Conservation (phyloP, 2,329 filamentous ascomycete genomes). For the Podosphaera fusca region DNA sequence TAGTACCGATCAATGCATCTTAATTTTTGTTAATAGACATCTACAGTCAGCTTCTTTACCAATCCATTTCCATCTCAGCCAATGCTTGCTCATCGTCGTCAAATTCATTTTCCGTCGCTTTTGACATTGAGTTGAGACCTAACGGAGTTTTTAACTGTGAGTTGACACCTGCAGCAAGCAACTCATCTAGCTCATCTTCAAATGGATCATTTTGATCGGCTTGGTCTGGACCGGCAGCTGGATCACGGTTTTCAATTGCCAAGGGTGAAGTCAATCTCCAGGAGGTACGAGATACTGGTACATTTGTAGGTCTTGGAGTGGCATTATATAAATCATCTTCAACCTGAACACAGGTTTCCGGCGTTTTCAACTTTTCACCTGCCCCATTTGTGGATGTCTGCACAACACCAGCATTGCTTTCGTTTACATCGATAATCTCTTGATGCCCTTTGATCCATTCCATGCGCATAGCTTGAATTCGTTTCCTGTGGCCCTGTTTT, state of each 20-base stretch:
- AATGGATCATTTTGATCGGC: constrained; percentile 8
- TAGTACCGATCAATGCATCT: too few species aligned
- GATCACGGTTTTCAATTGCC: neutral
- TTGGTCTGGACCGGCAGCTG: too few species aligned
- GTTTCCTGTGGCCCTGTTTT: constrained; percentile 71
- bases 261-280: too few species aligned
- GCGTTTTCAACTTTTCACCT: constrained; percentile 14
- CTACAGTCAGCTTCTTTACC: neutral
- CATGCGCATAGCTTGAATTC: constrained; percentile 48
- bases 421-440: constrained; percentile 11
- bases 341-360: constrained; percentile 17
- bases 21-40: too few species aligned
- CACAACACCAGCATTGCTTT: constrained; percentile 16
- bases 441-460: constrained; percentile 58
- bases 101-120: constrained; percentile 17
- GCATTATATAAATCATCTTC: constrained; percentile 25
- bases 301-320: constrained; percentile 20
- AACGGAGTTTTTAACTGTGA: neutral
- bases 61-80: constrained; percentile 31
- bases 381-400: constrained; percentile 17
- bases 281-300: constrained; percentile 7
- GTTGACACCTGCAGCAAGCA: constrained; percentile 4
- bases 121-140: neutral
- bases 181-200: constrained; percentile 14
- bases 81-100: constrained; percentile 32